Conservation (phyloP, 768 basidiomycete genomes). For the Thelephora ganbajun region DNA sequence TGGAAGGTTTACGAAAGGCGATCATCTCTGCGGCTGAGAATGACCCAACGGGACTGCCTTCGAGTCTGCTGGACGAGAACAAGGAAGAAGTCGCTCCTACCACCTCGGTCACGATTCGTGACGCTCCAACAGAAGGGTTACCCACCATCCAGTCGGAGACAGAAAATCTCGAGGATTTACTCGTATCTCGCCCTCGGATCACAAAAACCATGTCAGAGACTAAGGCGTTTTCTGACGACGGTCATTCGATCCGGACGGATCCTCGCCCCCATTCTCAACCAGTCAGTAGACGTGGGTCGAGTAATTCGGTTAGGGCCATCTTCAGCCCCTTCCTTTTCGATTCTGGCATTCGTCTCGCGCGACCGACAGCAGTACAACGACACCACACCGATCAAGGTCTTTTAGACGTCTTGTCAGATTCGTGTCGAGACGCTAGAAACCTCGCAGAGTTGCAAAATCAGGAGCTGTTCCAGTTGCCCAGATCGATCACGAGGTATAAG, state of each 20-base stretch:
- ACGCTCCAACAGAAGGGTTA: slow-evolving; percentile 1
- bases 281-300: no score
- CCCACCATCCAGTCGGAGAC: slow-evolving; percentile 18
- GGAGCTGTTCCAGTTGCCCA: slow-evolving; percentile 43
- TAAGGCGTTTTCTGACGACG: no score
- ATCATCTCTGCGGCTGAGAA: slow-evolving; percentile 44
- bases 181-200: not conserved
- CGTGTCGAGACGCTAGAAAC: slow-evolving; percentile 52
- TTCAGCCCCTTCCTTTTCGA: slow-evolving; percentile 39
- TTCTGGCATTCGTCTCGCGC: slow-evolving; percentile 47
- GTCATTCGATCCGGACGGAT: no score
- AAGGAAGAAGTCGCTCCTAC: slow-evolving; percentile 5
- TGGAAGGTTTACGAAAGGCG: slow-evolving; percentile 18
- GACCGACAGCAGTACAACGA: slow-evolving; percentile 51
- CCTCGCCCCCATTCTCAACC: no score
- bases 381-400: slow-evolving; percentile 65
- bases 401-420: slow-evolving; percentile 68
- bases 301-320: slow-evolving; percentile 45
- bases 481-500: no score
- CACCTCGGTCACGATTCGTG: no score
- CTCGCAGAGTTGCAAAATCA: slow-evolving; percentile 50
- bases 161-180: no score
- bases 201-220: no score
- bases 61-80: slow-evolving; percentile 31
- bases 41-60: slow-evolving; percentile 35